Conservation (phyloP, 2,329 filamentous ascomycete species). For the Pestalotiopsis sp. region DNA sequence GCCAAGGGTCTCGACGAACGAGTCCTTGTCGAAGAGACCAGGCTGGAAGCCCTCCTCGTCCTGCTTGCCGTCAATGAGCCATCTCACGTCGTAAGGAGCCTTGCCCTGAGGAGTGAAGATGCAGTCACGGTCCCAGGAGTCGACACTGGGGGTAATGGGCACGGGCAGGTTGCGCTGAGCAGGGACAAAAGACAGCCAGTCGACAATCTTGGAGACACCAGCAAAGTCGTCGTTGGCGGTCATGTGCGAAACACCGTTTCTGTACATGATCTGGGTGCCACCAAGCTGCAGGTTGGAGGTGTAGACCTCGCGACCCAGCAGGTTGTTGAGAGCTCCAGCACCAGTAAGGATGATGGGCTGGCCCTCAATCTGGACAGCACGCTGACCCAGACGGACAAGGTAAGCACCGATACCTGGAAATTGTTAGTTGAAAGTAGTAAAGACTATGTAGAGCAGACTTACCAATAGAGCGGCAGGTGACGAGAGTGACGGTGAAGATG, state of each 20-base stretch:
- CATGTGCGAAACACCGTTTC: conserved; percentile 99
- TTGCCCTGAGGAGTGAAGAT: conserved; percentile 80
- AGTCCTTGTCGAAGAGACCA: conserved; percentile 95
- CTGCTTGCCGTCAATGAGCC: conserved; percentile 87
- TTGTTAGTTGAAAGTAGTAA: conserved; percentile 33
- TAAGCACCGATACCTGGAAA: conserved; percentile 87
- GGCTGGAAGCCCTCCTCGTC: conserved; percentile 84
- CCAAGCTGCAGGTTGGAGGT: conserved; percentile 98
- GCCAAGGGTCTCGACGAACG: conserved; percentile 94
- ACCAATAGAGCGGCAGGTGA: conserved; percentile 97
- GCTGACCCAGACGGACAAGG: conserved; percentile 95
- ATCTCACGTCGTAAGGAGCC: conserved; percentile 89
- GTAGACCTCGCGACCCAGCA: conserved; percentile 97
- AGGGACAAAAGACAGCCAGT: conserved; percentile 97
- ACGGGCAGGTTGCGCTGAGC: conserved; percentile 93
- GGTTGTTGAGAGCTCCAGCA: conserved; percentile 96
- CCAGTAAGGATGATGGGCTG: conserved; percentile 99
- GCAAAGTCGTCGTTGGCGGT: conserved; percentile 97
- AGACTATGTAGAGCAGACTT: conserved; percentile 33
- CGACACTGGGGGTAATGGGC: conserved; percentile 84
- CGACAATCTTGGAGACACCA: conserved; percentile 95
- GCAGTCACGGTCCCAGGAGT: conserved; percentile 92
- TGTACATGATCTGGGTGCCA: conserved; percentile 99
- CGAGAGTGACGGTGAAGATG: conserved; percentile 96
- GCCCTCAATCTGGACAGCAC: conserved; percentile 97